These are phyloP conservation scores for Cryoendolithus antarcticus DNA, from an alignment of 2,329 filamentous ascomycete species.

Conservation along the genomic window DNA sequence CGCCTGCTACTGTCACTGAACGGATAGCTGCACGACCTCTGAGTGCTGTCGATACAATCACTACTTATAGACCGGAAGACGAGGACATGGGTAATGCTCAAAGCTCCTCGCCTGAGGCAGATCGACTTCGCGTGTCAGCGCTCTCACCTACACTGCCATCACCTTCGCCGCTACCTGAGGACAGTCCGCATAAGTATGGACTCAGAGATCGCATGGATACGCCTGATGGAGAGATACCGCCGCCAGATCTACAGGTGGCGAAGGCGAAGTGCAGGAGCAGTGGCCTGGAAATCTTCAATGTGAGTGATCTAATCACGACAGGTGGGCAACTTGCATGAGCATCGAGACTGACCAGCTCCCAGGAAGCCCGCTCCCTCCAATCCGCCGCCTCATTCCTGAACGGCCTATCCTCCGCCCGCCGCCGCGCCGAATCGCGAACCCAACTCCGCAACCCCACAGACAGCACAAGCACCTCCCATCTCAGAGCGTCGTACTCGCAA, in stretches of 20 bases:
- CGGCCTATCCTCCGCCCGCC: slow-evolving; percentile 19
- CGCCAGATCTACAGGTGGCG: slow-evolving; percentile 11
- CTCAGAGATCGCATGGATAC: slow-evolving; percentile 21
- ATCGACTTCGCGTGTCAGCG: slow-evolving; percentile 7
- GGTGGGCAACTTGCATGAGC: neutral
- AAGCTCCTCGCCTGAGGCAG: slow-evolving; percentile 2
- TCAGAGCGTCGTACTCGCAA: no score
- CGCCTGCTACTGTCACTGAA: slow-evolving; percentile 15
- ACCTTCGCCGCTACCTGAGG: slow-evolving; percentile 21
- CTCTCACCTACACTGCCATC: slow-evolving; percentile 19
- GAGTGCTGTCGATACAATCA: slow-evolving; percentile 17
- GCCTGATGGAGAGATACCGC: slow-evolving; percentile 13
- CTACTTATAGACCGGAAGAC: neutral
- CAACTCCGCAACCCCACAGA: slow-evolving; percentile 8
- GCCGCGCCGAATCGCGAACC: slow-evolving; percentile 18
- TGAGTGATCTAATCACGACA: slow-evolving; percentile 6
- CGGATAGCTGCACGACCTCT: slow-evolving; percentile 10
- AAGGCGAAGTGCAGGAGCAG: slow-evolving; percentile 20
- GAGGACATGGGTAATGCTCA: slow-evolving; percentile 1
- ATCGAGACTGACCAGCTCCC: slow-evolving; percentile 4
- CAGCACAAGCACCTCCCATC: neutral
- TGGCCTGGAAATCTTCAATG: slow-evolving; percentile 23
- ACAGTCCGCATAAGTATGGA: slow-evolving; percentile 24
- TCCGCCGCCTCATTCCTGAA: slow-evolving; percentile 23
- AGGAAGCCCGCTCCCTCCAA: slow-evolving; percentile 22